Conservation (phyloP, 306 rosid species). For the Betula pendula region DNA sequence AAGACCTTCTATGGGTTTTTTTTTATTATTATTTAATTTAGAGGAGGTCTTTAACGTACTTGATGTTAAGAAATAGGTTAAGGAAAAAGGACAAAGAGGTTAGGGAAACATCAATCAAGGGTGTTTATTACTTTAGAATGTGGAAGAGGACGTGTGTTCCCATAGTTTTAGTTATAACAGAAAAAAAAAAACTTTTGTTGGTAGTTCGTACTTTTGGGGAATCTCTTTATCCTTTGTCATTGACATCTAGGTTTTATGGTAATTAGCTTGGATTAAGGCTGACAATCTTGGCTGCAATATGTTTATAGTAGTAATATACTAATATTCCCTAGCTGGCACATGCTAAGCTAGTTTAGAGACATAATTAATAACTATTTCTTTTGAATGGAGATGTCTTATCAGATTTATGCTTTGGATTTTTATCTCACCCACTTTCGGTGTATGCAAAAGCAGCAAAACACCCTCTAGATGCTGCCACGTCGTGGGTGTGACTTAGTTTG, state of each 20-base stretch:
- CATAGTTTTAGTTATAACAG: constrained; percentile 3
- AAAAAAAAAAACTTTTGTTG: constrained; percentile 15
- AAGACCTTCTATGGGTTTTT: too few relatives aligned
- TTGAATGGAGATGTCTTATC: background rate
- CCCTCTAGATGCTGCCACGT: background rate
- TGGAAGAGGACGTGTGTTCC: constrained; percentile 33
- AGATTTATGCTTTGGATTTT: background rate
- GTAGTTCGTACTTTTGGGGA: background rate
- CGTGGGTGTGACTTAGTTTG: too few relatives aligned
- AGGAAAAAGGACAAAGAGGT: background rate
- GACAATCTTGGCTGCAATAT: constrained; percentile 13
- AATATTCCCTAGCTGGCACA: constrained; percentile 33
- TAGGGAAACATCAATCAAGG: background rate
- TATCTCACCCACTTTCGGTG: constrained; percentile 16
- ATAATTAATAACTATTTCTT: background rate
- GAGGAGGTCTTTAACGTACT: background rate
- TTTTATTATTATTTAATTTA: too few relatives aligned
- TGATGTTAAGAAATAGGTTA: background rate
- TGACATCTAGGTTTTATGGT: constrained; percentile 5
- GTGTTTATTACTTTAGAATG: constrained; percentile 1
- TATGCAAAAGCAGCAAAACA: background rate
- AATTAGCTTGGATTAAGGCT: constrained; percentile 5
- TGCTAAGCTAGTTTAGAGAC: constrained; percentile 11
- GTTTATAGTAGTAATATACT: background rate
- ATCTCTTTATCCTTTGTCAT: constrained; percentile 22